Evolutionary conservation across 192 early-diverging fungal species (phyloP).

Genomic region (Coemansia sp.): DNA sequence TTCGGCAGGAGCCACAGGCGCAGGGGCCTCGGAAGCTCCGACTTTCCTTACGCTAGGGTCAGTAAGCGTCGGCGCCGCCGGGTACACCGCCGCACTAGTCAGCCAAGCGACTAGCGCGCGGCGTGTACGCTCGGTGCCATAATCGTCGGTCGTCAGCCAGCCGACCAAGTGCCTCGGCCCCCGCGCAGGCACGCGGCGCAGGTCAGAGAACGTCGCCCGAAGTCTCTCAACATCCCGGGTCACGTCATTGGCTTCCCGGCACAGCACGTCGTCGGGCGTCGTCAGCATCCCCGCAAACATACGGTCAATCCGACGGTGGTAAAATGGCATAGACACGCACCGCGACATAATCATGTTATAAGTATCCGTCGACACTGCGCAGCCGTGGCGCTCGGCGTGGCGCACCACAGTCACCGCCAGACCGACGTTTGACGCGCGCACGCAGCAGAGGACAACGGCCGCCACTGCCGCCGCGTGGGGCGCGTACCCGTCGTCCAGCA

Average conservation of each 20-base stretch:
- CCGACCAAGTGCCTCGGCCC: not conserved
- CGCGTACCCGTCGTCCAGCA: conserved; percentile 38
- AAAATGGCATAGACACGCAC: not conserved
- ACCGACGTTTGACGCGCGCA: conserved; percentile 15
- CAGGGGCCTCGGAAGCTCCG: not conserved
- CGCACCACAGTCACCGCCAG: conserved; percentile 34
- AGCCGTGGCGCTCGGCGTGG: conserved; percentile 28
- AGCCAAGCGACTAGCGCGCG: conserved; percentile 36
- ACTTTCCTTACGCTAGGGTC: conserved; percentile 3
- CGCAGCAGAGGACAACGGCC: conserved; percentile 35
- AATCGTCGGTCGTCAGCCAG: not conserved
- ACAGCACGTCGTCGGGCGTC: conserved; percentile 20
- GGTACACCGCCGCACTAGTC: conserved; percentile 31
- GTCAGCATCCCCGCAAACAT: conserved; percentile 30
- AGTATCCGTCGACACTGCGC: conserved; percentile 15
- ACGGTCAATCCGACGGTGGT: not conserved
- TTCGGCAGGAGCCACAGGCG: not conserved
- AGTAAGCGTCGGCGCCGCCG: conserved; percentile 29
- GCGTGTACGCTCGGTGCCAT: not conserved
- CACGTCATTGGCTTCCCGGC: not conserved
- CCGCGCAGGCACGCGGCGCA: not conserved
- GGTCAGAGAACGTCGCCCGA: not conserved
- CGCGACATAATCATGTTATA: conserved; percentile 39
- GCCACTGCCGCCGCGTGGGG: conserved; percentile 16
- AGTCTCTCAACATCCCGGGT: not conserved